Conservation (phyloP, 495 filamentous ascomycete species). For the Patellaria atrata region DNA sequence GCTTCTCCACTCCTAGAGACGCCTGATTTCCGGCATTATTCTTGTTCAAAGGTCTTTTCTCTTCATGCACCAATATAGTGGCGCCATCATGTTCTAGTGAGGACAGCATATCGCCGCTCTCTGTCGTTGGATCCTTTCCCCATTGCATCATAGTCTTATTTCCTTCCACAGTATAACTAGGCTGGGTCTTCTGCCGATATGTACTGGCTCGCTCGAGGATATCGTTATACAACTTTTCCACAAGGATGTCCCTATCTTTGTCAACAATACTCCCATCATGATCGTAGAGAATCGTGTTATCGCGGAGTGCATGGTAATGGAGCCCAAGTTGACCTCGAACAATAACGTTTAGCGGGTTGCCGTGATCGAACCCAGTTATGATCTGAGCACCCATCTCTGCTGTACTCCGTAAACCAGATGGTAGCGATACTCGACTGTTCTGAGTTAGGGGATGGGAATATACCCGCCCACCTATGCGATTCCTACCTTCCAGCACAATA, state of each 20-base stretch:
- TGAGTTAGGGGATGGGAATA: constrained; percentile 77
- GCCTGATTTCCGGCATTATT: constrained; percentile 19
- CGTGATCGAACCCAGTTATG: constrained; percentile 88
- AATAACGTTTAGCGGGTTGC: constrained; percentile 83
- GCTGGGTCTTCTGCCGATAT: constrained; percentile 62
- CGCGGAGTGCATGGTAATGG: constrained; percentile 66
- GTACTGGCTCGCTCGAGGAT: constrained; percentile 78
- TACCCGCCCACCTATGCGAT: constrained; percentile 81
- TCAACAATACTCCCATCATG: constrained; percentile 69
- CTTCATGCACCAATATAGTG: too few species aligned
- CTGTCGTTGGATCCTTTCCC: constrained; percentile 59
- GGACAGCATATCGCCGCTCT: constrained; percentile 56
- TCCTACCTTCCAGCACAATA: constrained; percentile 73
- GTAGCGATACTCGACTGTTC: constrained; percentile 35
- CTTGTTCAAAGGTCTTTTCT: constrained; percentile 19
- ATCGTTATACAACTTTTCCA: constrained; percentile 86
- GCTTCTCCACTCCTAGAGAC: constrained; percentile 29
- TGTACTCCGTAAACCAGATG: constrained; percentile 46
- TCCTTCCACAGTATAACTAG: constrained; percentile 62
- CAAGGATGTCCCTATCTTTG: constrained; percentile 61
- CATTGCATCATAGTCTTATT: constrained; percentile 71
- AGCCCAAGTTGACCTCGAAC: constrained; percentile 84
- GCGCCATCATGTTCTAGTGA: constrained; percentile 50
- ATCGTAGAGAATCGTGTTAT: constrained; percentile 85
- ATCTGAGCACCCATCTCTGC: constrained; percentile 97